Conservation (phyloP, 495 filamentous ascomycete species). For the Neohortaea acidophila region DNA sequence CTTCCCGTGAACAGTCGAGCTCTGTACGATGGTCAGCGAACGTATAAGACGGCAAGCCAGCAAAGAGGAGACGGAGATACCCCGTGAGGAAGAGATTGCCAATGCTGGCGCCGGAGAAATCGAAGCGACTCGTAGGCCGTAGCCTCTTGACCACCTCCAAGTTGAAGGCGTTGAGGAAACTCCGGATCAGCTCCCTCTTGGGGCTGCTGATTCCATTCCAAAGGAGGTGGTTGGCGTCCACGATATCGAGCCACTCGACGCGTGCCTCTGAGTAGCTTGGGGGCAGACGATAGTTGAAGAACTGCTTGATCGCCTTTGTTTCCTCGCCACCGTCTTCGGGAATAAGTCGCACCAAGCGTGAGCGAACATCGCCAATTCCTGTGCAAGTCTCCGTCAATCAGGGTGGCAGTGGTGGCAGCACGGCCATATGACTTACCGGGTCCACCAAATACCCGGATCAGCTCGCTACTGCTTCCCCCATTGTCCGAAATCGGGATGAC, state of each 20-base stretch:
- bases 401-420: background rate
- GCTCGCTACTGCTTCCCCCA: constrained; percentile 78
- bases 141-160: constrained; percentile 80
- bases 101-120: constrained; percentile 77
- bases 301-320: constrained; percentile 50
- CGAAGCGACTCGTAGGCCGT: constrained; percentile 64
- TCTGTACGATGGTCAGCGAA: constrained; percentile 8
- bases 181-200: constrained; percentile 83
- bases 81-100: constrained; percentile 87
- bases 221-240: constrained; percentile 60
- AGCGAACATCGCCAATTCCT: constrained; percentile 18
- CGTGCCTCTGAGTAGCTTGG: constrained; percentile 33
- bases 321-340: constrained; percentile 45
- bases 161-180: constrained; percentile 74
- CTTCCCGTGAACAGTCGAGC: constrained; percentile 28
- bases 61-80: no score
- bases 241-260: constrained; percentile 74
- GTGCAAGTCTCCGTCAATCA: constrained; percentile 26
- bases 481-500: constrained; percentile 92
- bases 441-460: constrained; percentile 85
- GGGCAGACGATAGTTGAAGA: constrained; percentile 78
- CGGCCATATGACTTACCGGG: constrained; percentile 50
- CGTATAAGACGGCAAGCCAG: no score
- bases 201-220: constrained; percentile 64
- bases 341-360: constrained; percentile 75